These are phyloP conservation scores for Pseudopediastrum boryanum DNA, from an alignment of 139 green algal species.

Conservation along the genomic window DNA sequence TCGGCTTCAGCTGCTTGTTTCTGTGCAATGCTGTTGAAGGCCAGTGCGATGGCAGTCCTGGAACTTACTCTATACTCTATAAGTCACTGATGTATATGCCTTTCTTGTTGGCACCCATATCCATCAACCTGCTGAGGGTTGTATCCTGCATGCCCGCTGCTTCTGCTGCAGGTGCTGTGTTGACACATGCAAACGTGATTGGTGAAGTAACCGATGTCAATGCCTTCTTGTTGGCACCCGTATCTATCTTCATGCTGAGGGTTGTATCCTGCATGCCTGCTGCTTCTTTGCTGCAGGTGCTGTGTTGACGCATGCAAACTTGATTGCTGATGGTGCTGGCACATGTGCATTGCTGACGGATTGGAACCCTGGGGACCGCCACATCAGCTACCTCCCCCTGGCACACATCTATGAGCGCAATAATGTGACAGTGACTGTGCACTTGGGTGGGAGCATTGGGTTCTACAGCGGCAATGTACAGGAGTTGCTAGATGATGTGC, in stretches of 20 bases:
- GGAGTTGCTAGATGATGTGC: slow-evolving; percentile 85
- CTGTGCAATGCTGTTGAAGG: no score
- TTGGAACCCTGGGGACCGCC: slow-evolving; percentile 59
- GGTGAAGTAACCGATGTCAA: no score
- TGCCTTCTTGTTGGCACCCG: no score
- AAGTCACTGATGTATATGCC: no score
- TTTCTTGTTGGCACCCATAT: no score
- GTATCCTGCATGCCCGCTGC: no score
- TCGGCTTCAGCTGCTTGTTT: no score
- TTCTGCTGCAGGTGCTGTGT: slow-evolving; percentile 71
- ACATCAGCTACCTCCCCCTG: slow-evolving; percentile 92
- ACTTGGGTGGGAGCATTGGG: slow-evolving; percentile 71
- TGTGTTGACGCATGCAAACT: slow-evolving; percentile 81
- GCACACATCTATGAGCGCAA: slow-evolving; percentile 96
- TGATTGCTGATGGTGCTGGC: slow-evolving; percentile 79
- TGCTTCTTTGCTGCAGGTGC: slow-evolving; percentile 64
- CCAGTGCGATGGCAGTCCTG: no score
- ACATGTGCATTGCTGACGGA: slow-evolving; percentile 41
- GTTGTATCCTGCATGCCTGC: no score
- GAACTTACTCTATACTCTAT: no score
- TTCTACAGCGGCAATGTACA: slow-evolving; percentile 92
- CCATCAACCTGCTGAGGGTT: no score
- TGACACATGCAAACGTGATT: slow-evolving; percentile 84
- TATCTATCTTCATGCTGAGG: no score
- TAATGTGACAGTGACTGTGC: slow-evolving; percentile 58